Evolutionary conservation across 257 asterid species (phyloP).

Genomic region (Solanum medicagineum): DNA sequence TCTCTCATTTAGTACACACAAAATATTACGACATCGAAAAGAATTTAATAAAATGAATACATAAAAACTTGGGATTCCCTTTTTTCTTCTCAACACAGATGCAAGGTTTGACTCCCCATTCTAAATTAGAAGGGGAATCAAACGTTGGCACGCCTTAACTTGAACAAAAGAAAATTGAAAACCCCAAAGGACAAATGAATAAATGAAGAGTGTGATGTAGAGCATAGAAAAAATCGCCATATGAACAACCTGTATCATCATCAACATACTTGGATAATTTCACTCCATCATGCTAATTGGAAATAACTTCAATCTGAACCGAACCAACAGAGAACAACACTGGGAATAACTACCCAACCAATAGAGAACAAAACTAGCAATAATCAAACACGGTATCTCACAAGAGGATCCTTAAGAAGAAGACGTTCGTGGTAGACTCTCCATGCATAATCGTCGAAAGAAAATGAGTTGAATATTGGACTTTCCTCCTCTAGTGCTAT

Average conservation of each 20-base stretch:
- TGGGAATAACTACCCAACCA: background rate
- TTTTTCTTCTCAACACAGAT: background rate
- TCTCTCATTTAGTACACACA: background rate
- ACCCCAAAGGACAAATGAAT: background rate
- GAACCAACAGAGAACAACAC: background rate
- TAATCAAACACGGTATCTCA: conserved; percentile 23
- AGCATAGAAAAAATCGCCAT: background rate
- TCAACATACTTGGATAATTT: background rate
- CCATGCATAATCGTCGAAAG: conserved; percentile 72
- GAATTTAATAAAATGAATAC: background rate
- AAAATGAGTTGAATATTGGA: conserved; percentile 28
- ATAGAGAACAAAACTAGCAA: background rate
- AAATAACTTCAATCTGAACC: background rate
- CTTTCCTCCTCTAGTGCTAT: conserved; percentile 1
- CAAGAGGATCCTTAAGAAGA: conserved; percentile 44
- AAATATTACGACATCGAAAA: background rate
- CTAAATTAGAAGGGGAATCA: background rate
- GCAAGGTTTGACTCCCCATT: background rate
- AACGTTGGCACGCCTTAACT: background rate
- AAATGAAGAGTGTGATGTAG: background rate
- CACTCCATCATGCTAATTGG: background rate
- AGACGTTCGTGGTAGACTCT: conserved; percentile 52
- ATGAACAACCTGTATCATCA: background rate
- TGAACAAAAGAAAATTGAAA: background rate
- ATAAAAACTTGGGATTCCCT: background rate